Evolutionary conservation across 2,329 filamentous ascomycete genomes (phyloP).

Genomic region (Xylaria sp.): DNA sequence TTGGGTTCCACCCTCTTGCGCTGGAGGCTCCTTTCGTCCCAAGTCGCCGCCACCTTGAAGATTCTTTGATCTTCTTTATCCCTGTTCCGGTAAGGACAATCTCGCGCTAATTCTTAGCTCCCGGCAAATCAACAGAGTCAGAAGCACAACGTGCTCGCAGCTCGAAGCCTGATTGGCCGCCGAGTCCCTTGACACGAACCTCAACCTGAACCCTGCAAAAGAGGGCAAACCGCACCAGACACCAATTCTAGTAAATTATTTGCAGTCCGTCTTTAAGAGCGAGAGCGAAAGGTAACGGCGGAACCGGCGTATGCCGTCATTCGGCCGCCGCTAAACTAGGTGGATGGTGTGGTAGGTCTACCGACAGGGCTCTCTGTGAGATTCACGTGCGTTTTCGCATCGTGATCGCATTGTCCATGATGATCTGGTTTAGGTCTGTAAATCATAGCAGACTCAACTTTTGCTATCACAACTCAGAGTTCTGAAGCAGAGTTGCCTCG

Average conservation of each 20-base stretch:
- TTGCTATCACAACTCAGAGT: background rate
- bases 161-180: slow-evolving; percentile 32
- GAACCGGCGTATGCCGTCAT: background rate
- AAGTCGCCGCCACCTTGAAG: slow-evolving; percentile 33
- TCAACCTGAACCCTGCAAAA: slow-evolving; percentile 15
- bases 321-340: background rate
- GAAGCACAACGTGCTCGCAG: slow-evolving; percentile 37
- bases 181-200: slow-evolving; percentile 7
- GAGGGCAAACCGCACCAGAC: slow-evolving; percentile 2
- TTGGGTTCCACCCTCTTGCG: background rate
- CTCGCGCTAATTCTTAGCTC: slow-evolving; percentile 28
- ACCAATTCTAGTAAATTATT: background rate
- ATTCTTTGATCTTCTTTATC: slow-evolving; percentile 19
- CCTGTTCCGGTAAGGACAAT: slow-evolving; percentile 21
- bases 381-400: background rate
- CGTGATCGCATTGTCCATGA: background rate
- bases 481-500: background rate
- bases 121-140: slow-evolving; percentile 38
- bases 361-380: background rate
- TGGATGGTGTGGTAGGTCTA: background rate
- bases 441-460: background rate
- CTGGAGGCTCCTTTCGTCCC: slow-evolving; percentile 10
- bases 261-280: background rate
- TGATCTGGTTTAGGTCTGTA: background rate
- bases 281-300: slow-evolving; percentile 4